These are phyloP conservation scores for Thalassiosira profunda DNA, from an alignment of 108 stramenopile species.

Conservation along the genomic window DNA sequence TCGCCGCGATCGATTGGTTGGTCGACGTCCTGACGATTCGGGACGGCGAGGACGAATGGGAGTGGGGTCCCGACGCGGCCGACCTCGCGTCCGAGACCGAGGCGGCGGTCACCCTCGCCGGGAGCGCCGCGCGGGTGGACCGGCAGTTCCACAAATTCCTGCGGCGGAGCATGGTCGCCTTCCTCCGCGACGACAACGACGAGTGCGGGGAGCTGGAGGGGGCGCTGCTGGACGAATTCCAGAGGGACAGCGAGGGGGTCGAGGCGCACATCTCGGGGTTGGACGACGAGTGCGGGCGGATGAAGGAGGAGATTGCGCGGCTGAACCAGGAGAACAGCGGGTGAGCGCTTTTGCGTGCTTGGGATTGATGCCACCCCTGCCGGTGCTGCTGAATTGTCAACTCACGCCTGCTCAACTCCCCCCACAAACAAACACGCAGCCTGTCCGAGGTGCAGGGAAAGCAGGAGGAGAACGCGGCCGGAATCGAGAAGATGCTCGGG, in stretches of 20 bases:
- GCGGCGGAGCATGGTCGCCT: conserved; percentile 78
- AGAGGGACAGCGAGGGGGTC: conserved; percentile 63
- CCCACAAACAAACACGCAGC: conserved; percentile 25
- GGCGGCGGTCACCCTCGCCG: conserved; percentile 62
- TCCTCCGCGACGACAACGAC: conserved; percentile 90
- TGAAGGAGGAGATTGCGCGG: conserved; percentile 62
- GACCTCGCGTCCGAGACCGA: conserved; percentile 50
- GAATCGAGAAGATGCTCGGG: conserved; percentile 90
- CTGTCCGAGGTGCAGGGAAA: conserved; percentile 71
- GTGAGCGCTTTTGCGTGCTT: conserved; percentile 54
- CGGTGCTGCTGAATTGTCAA: neutral
- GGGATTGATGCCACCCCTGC: neutral
- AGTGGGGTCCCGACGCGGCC: conserved; percentile 19
- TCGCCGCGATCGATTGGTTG: conserved; percentile 97
- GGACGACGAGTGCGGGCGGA: conserved; percentile 66
- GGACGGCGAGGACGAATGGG: conserved; percentile 37
- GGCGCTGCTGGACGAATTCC: conserved; percentile 76
- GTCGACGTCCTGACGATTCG: conserved; percentile 76
- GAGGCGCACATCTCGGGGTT: conserved; percentile 71
- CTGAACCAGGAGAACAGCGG: conserved; percentile 56
- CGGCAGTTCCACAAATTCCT: conserved; percentile 89
- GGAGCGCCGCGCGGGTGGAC: conserved; percentile 60
- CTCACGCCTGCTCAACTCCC: neutral
- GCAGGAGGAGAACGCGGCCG: conserved; percentile 72
- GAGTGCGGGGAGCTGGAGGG: conserved; percentile 66